A percentile compares a stretch with the other conserved stretches of the same genome.
phyloP scores from a whole-genome alignment of 2,329 filamentous ascomycete species.

The Pseudovirgaria hyperparasitica region DNA sequence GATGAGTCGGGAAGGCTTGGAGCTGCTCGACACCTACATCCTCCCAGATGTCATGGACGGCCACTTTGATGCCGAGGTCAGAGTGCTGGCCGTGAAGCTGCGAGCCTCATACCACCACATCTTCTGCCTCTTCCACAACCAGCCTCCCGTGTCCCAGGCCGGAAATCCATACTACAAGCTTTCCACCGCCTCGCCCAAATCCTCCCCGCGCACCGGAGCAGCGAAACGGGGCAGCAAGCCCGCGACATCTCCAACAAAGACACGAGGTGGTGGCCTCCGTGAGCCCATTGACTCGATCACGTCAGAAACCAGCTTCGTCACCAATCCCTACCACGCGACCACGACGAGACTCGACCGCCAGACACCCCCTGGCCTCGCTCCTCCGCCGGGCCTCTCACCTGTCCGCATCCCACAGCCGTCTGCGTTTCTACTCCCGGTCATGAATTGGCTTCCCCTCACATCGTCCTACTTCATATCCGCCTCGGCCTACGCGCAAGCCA shows the following conservation, averaged over 20 bases:
- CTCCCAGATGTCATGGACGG: conserved; percentile 60
- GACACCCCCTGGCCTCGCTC: conserved; percentile 19
- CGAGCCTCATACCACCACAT: conserved; percentile 93
- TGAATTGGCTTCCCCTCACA: conserved; percentile 75
- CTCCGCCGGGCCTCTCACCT: conserved; percentile 32
- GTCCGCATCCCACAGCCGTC: conserved; percentile 34
- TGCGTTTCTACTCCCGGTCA: conserved; percentile 65
- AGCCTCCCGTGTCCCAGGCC: conserved; percentile 49
- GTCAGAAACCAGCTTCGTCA: conserved; percentile 38
- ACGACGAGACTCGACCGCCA: too few species aligned
- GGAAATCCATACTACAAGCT: conserved; percentile 13
- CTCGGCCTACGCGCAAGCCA: conserved; percentile 55
- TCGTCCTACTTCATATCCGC: conserved; percentile 71
- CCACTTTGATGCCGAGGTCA: conserved; percentile 63
- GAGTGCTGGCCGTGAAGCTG: conserved; percentile 82
- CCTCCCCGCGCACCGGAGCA: conserved; percentile 12
- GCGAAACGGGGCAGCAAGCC: conserved; percentile 14
- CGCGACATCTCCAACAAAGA: conserved; percentile 13
- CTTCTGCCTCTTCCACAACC: conserved; percentile 91
- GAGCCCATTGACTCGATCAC: conserved; percentile 36
- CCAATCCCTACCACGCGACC: conserved; percentile 32
- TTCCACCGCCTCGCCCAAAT: conserved; percentile 5
- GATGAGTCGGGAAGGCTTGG: conserved; percentile 82
- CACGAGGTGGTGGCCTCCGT: conserved; percentile 26
- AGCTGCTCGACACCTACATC: conserved; percentile 76